Evolutionary conservation across 2,329 filamentous ascomycete genomes (phyloP).

Genomic region (Zarea fungicola): DNA sequence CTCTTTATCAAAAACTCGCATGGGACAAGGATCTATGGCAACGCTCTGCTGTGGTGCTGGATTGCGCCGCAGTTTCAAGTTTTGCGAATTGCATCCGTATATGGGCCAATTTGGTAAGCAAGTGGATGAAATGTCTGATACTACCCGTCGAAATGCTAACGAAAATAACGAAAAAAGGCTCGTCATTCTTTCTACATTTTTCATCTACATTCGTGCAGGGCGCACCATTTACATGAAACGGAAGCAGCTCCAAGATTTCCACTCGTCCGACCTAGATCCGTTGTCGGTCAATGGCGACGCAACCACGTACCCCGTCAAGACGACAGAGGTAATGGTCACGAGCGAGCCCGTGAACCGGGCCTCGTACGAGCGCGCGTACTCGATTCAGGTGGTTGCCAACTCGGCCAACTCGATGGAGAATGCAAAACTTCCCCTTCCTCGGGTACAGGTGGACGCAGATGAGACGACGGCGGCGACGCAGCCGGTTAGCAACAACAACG

Average conservation of each 20-base stretch:
- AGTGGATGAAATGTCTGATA: too few species aligned
- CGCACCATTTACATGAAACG: conserved; percentile 63
- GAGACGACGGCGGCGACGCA: too few species aligned
- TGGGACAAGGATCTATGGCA: conserved; percentile 60
- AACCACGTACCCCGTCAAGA: too few species aligned
- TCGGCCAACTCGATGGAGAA: too few species aligned
- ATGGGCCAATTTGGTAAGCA: conserved; percentile 67
- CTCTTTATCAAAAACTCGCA: conserved; percentile 54
- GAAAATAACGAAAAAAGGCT: conserved; percentile 38
- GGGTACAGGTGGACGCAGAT: too few species aligned
- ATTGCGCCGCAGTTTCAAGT: conserved; percentile 60
- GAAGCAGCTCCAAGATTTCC: conserved; percentile 52
- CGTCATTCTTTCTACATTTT: conserved; percentile 54
- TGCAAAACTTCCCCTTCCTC: too few species aligned
- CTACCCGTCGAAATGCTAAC: background rate
- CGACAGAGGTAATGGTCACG: too few species aligned
- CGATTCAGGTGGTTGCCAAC: too few species aligned
- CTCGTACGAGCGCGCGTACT: too few species aligned
- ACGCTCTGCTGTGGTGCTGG: conserved; percentile 80
- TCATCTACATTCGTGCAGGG: conserved; percentile 61
- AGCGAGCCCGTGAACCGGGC: too few species aligned
- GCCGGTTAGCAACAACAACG: background rate
- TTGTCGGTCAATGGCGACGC: conserved; percentile 34
- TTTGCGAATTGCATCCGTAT: conserved; percentile 69
- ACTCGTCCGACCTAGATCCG: conserved; percentile 39